Evolutionary conservation across 176 grass and related monocot species (phyloP), one percentile per base, ranked within the genome.

Genomic region (Oryza officinalis): DNA sequence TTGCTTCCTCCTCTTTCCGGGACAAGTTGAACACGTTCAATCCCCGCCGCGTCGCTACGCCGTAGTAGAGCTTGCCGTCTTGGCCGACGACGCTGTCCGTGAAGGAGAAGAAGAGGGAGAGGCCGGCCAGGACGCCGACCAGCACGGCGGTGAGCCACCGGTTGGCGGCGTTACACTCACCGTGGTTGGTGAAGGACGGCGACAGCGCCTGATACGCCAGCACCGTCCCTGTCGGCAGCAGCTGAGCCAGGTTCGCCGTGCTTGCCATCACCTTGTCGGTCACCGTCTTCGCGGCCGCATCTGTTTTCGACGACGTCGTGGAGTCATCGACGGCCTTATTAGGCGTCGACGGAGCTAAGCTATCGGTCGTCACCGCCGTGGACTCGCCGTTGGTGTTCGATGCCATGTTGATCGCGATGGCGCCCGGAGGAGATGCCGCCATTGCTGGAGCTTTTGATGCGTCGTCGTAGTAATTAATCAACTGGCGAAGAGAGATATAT

Each of bases 201-300:
- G 89, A 69, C 65, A 94, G 83, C 38, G 88, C 83, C 43, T 89
- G 90, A 86, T 74, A 89, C 37, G 88, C 90, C 66, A 90, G 83
- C 67, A 67, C 81, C 63, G 90, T 88, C 23, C 92, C 91, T 50
- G 69, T 76, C 54, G 76, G 54, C 26, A 67, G 40, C 4, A 81
- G 79, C 79, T 81, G 67, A 22, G 67, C 85, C 38, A 87, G 85
- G 78, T 87, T 87, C 0, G 85, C 25, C 10, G 61, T 63, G 40
- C 41, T 32, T 0, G 71, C 1, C 71, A 87, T 52, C 32, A 80
- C 79, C 78, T 81, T 87, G 63, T 87, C 63, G 20, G 30, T 13
- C 50, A 8, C 22, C 41, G 54, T 13, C 26, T 12, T 45, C 27
- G 67, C 5, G 13, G 32, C 10, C 0, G 18, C 12, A 2, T 26